A percentile compares a stretch with the other conserved stretches of the same genome.
Conservation (phyloP, 2,329 filamentous ascomycete genomes). For the Paecilomyces dactylethromorphus region DNA sequence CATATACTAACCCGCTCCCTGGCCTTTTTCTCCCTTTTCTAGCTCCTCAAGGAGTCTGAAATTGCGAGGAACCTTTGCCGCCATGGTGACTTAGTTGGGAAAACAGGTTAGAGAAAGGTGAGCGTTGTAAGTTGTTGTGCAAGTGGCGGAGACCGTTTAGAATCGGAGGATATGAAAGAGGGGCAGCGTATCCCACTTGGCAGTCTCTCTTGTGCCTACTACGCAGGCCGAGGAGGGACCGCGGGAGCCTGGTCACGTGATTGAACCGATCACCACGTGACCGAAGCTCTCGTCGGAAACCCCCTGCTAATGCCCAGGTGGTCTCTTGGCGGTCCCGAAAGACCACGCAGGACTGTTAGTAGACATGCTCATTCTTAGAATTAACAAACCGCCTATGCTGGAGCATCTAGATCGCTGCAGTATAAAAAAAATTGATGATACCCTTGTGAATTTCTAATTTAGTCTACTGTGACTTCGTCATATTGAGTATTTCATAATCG, state of each 20-base stretch:
- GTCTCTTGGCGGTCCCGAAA: conserved; percentile 15
- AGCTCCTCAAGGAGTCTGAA: conserved; percentile 95
- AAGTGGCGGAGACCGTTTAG: neutral
- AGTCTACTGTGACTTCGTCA: neutral
- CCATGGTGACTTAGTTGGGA: conserved; percentile 35
- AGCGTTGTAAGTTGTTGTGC: conserved; percentile 1
- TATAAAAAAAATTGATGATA: neutral
- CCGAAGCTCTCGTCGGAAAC: neutral
- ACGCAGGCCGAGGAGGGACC: neutral
- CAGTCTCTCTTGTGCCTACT: neutral
- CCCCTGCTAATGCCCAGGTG: neutral
- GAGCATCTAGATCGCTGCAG: neutral
- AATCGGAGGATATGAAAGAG: conserved; percentile 1
- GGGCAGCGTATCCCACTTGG: conserved; percentile 1
- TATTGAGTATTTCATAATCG: neutral
- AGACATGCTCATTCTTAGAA: neutral
- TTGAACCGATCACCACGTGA: neutral
- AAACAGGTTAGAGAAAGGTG: conserved; percentile 1
- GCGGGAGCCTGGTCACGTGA: neutral
- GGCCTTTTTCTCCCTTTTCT: conserved; percentile 97
- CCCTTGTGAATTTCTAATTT: neutral
- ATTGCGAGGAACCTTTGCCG: conserved; percentile 82
- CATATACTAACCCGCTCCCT: conserved; percentile 62
- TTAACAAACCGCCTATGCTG: neutral
- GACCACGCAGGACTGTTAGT: conserved; percentile 11